phyloP scores from a whole-genome alignment of 805 yeast species.

The Cyberlindnera xylosilytica region DNA sequence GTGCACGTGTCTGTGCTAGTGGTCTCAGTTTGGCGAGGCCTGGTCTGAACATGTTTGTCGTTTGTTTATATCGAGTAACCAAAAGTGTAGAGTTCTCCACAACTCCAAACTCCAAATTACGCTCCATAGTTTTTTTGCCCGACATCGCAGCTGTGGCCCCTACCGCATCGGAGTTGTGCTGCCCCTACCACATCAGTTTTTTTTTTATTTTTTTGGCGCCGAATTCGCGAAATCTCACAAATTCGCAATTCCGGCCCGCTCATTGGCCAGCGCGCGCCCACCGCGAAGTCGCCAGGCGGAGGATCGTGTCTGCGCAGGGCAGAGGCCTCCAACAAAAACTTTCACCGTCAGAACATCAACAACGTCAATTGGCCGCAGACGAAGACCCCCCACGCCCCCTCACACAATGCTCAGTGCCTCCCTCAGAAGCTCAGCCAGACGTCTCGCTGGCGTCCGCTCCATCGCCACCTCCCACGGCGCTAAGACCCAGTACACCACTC shows the following conservation, averaged over 20 bases:
- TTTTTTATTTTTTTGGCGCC: background rate
- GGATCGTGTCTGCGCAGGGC: background rate
- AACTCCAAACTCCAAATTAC: too few species aligned
- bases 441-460: slow-evolving; percentile 39
- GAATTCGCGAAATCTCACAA: slow-evolving; percentile 5
- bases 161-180: background rate
- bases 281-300: slow-evolving; percentile 1
- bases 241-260: slow-evolving; percentile 17
- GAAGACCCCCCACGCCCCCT: too few species aligned
- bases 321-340: slow-evolving; percentile 1
- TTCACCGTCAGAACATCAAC: slow-evolving; percentile 2
- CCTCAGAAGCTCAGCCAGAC: slow-evolving; percentile 21
- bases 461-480: slow-evolving; percentile 55
- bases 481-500: slow-evolving; percentile 66
- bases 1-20: slow-evolving; percentile 2
- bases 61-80: too few species aligned
- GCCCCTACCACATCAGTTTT: background rate
- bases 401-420: slow-evolving; percentile 26
- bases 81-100: too few species aligned
- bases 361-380: background rate
- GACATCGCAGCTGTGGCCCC: background rate
- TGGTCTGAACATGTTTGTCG: slow-evolving; percentile 7
- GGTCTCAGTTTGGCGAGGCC: slow-evolving; percentile 11
- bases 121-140: background rate
- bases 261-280: slow-evolving; percentile 15